phyloP scores from a whole-genome alignment of 495 filamentous ascomycete genomes.

The Penicillium flavigenum region DNA sequence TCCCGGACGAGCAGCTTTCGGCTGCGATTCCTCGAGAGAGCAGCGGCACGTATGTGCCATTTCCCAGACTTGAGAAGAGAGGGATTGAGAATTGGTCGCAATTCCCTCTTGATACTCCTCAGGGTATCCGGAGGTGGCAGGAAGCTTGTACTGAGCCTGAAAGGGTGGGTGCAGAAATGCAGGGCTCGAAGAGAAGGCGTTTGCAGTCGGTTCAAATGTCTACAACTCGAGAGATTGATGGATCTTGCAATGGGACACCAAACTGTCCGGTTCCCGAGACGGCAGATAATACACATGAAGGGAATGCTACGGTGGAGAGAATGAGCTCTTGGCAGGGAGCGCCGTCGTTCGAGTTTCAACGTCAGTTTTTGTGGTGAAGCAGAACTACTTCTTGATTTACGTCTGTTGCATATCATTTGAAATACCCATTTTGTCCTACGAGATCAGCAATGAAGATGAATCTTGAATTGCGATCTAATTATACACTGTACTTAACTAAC shows the following conservation, averaged over 20 bases:
- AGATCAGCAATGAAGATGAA: too few species aligned
- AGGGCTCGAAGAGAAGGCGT: background rate
- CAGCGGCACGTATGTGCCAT: conserved; percentile 19
- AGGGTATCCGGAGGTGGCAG: conserved; percentile 40
- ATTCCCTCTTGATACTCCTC: conserved; percentile 35
- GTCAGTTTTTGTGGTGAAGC: conserved; percentile 39
- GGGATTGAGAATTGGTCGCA: conserved; percentile 39
- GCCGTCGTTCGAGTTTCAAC: conserved; percentile 38
- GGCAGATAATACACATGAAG: background rate
- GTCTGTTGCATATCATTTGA: too few species aligned
- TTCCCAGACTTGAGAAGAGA: conserved; percentile 30
- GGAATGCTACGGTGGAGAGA: conserved; percentile 3
- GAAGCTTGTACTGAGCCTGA: conserved; percentile 21
- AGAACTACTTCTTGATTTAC: background rate
- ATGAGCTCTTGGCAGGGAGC: conserved; percentile 36
- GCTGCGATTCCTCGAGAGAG: conserved; percentile 11
- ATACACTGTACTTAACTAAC: too few species aligned
- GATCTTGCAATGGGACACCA: background rate
- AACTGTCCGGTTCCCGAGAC: background rate
- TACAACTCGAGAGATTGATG: background rate
- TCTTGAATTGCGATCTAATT: too few species aligned
- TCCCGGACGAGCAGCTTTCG: conserved; percentile 34
- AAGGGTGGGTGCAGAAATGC: background rate
- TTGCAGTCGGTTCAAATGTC: background rate
- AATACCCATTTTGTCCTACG: too few species aligned